Evolutionary conservation across 495 filamentous ascomycete species (phyloP), one percentile per base, ranked within the genome.

Genomic region (Hyaloscypha hepaticicola): DNA sequence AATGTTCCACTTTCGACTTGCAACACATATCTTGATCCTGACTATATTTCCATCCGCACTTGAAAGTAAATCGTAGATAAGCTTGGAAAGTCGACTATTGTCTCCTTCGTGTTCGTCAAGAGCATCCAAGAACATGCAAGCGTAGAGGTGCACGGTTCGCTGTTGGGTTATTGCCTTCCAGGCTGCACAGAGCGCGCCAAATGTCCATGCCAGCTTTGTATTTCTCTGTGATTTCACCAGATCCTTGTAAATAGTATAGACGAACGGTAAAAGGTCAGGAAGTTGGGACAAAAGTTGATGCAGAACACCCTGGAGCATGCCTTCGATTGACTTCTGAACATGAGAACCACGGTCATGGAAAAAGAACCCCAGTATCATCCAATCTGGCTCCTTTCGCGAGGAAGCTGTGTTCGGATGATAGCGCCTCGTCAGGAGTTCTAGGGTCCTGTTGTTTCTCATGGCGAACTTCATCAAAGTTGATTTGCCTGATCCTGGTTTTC

Each of bases 1-100:
- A 0, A 72, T 33, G 7, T 28, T 21, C 55, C 53, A 59, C 1
- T 53, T 34, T 34, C 62, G 27, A 34, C 62, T 65, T 1, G 62
- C 24, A 8, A 65, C 16, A 31, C 55, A 58, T 1, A 65, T 22
- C 34, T 59, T 65, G 14, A 57, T 34, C 16, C 48, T 50, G 19
- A 50, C 48, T 6, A 50, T 50, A 0, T 7, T 11, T 6, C 48
- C 7, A 50, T 50, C 22, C n/a, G 19, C 19, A 24, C 19, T n/a
- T 21, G 48, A 50, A 50, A 24, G 6, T n/a, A 50, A 21, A 8
- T 50, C 22, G 3, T 21, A 50, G 22, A 50, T 50, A 5, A 50
- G 3, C 19, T 50, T 24, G 1, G 22, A 24, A n/a, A 50, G 48
- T 50, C 16, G 19, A 1, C n/a, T 5, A 16, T 50, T 50, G 48